phyloP scores from a whole-genome alignment of 106 monocot genomes.

The Platanthera guangdongensis region DNA sequence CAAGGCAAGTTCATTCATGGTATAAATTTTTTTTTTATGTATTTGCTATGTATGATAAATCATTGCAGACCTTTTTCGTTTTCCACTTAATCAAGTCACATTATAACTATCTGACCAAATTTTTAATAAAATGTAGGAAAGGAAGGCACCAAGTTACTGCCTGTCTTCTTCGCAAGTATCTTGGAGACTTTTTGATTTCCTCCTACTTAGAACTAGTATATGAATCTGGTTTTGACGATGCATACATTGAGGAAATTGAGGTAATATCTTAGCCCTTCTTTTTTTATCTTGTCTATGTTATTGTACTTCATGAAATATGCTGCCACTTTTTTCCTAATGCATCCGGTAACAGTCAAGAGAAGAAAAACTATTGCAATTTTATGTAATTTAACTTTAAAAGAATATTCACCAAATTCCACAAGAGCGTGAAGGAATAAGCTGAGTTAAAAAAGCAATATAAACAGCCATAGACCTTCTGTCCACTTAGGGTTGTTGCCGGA shows the following conservation, averaged over 20 bases:
- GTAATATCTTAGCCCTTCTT: conserved; percentile 22
- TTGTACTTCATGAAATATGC: background rate
- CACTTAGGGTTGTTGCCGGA: no score
- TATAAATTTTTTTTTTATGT: background rate
- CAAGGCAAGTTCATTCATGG: conserved; percentile 40
- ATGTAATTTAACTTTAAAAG: background rate
- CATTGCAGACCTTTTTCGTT: background rate
- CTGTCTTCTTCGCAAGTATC: conserved; percentile 86
- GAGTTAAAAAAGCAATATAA: no score
- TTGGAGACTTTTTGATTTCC: conserved; percentile 86
- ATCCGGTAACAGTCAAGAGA: no score
- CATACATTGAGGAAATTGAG: conserved; percentile 91
- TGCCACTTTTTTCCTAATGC: background rate
- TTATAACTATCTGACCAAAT: background rate
- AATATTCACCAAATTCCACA: no score
- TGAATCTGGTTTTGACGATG: conserved; percentile 78
- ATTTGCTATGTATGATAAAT: background rate
- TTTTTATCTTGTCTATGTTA: background rate
- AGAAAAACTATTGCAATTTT: no score
- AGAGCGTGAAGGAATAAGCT: no score
- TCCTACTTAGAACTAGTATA: conserved; percentile 66
- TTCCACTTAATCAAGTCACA: background rate
- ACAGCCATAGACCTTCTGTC: no score
- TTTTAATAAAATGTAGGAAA: conserved; percentile 39
- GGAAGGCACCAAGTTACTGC: conserved; percentile 46